These are phyloP conservation scores for Backusella parvicylindrica DNA, from an alignment of 192 early-diverging fungal species.

Conservation along the genomic window DNA sequence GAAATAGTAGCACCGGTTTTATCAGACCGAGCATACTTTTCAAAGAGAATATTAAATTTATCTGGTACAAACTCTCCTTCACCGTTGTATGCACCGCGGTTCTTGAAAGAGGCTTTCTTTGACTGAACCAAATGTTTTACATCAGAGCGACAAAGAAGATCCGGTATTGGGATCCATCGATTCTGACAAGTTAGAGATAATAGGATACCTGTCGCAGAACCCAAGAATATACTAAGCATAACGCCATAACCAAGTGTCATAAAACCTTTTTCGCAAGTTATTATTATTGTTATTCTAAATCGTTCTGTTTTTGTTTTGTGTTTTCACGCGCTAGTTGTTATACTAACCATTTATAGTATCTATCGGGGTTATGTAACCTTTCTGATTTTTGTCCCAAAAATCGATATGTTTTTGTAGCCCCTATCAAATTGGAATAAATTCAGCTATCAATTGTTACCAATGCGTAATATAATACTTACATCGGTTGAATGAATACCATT, in stretches of 20 bases:
- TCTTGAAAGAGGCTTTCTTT: background rate
- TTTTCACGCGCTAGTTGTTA: background rate
- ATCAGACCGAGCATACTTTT: conserved; percentile 1
- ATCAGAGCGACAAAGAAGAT: background rate
- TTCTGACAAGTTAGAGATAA: conserved; percentile 6
- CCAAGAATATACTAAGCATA: conserved; percentile 4
- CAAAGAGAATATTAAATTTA: conserved; percentile 2
- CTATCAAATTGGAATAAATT: background rate
- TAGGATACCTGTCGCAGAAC: background rate
- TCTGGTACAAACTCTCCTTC: background rate
- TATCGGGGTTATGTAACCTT: conserved; percentile 14
- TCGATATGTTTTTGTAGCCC: conserved; percentile 8
- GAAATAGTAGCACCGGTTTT: conserved; percentile 7
- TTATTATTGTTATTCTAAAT: background rate
- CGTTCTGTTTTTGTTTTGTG: background rate
- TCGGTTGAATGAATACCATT: background rate
- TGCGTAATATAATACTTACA: background rate
- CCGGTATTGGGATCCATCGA: conserved; percentile 8
- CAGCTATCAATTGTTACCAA: background rate
- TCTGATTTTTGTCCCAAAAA: conserved; percentile 14
- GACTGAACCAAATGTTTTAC: background rate
- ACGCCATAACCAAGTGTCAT: conserved; percentile 8
- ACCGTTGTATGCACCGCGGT: conserved; percentile 6
- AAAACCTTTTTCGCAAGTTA: conserved; percentile 1
- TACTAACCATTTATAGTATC: conserved; percentile 6